A percentile compares a stretch with the other conserved stretches of the same genome.
phyloP scores from a whole-genome alignment of 1,139 yeast genomes.

The Taiozyma sp. region DNA sequence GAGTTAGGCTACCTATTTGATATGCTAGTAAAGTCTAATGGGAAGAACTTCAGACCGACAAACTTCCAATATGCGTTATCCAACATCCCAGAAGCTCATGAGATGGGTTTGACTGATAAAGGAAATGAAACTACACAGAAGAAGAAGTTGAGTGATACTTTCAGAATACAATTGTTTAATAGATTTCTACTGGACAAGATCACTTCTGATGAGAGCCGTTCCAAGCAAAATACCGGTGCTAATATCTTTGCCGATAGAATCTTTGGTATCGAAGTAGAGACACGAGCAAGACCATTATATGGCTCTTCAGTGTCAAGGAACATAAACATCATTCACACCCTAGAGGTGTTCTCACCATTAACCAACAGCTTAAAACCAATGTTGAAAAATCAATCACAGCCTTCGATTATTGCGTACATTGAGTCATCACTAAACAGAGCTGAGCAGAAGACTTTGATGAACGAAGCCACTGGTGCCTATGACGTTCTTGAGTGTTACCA shows the following conservation, averaged over 20 bases:
- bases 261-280: conserved; percentile 40
- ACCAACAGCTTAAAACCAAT: conserved; percentile 23
- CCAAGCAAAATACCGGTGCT: conserved; percentile 20
- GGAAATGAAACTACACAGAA: conserved; percentile 30
- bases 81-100: conserved; percentile 40
- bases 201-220: conserved; percentile 40
- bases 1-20: conserved; percentile 89
- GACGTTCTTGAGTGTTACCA: conserved; percentile 53
- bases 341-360: conserved; percentile 33
- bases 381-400: conserved; percentile 22
- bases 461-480: conserved; percentile 42
- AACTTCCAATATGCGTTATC: conserved; percentile 59
- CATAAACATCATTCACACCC: conserved; percentile 31
- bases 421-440: conserved; percentile 54
- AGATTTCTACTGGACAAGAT: conserved; percentile 52
- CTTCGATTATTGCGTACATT: conserved; percentile 46
- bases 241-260: conserved; percentile 25
- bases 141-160: conserved; percentile 7
- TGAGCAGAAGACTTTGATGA: conserved; percentile 44
- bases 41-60: conserved; percentile 62
- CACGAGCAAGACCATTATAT: conserved; percentile 33
- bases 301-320: conserved; percentile 35
- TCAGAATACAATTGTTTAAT: conserved; percentile 47
- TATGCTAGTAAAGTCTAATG: conserved; percentile 81
- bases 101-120: conserved; percentile 48